phyloP scores from a whole-genome alignment of 805 yeast genomes.

The Metschnikowia baotianmanensis region DNA sequence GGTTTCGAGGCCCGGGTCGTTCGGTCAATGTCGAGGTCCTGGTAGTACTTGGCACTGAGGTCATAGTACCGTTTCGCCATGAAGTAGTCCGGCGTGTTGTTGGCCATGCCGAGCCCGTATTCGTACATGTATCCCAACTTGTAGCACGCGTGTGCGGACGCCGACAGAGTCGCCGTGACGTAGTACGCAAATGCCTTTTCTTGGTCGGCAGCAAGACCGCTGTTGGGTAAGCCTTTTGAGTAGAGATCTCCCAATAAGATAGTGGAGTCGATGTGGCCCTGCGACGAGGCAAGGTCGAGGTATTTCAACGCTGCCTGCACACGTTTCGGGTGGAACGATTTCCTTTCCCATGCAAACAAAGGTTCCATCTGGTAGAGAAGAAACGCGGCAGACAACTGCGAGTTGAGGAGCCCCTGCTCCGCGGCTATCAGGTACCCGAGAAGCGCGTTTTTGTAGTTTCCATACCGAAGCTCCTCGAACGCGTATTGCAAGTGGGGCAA shows the following conservation, averaged over 20 bases:
- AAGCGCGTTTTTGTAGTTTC: slow-evolving; percentile 59
- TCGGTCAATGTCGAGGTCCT: slow-evolving; percentile 6
- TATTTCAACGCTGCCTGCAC: slow-evolving; percentile 49
- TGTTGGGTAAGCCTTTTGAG: slow-evolving; percentile 45
- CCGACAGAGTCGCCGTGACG: slow-evolving; percentile 52
- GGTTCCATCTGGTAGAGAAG: slow-evolving; percentile 49
- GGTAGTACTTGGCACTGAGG: slow-evolving; percentile 48
- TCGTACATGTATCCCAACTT: slow-evolving; percentile 88
- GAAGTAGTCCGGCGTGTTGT: slow-evolving; percentile 57
- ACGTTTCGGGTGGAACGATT: slow-evolving; percentile 30
- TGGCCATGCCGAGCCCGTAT: slow-evolving; percentile 71
- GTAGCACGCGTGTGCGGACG: slow-evolving; percentile 71
- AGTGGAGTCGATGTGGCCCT: slow-evolving; percentile 62
- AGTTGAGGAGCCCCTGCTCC: slow-evolving; percentile 79
- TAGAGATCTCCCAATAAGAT: slow-evolving; percentile 78
- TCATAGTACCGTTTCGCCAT: slow-evolving; percentile 87
- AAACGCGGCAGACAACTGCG: slow-evolving; percentile 76
- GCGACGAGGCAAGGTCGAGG: slow-evolving; percentile 36
- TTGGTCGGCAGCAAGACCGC: slow-evolving; percentile 35
- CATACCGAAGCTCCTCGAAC: slow-evolving; percentile 52
- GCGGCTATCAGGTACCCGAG: slow-evolving; percentile 83
- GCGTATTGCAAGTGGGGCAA: slow-evolving; percentile 68
- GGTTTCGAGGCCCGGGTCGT: background rate
- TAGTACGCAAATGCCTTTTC: slow-evolving; percentile 65
- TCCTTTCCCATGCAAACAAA: slow-evolving; percentile 20